Evolutionary conservation across 129 eudicot genomes (phyloP).

Genomic region (Pittosporum tobira): DNA sequence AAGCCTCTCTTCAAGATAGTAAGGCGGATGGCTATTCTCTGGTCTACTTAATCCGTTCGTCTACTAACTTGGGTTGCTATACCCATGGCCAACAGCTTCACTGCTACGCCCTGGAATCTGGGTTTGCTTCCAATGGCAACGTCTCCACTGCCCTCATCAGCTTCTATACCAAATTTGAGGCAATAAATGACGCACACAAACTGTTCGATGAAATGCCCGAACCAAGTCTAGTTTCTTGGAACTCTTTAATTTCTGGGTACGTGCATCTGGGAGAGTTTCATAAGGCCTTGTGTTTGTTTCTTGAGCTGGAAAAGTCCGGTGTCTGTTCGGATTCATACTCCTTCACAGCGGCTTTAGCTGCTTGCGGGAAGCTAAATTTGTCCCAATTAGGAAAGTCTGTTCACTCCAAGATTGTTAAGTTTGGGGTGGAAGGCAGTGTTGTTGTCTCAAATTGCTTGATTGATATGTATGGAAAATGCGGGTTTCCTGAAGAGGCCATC

Average conservation of each 20-base stretch:
- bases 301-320: constrained; percentile 41
- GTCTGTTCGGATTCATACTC: constrained; percentile 58
- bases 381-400: constrained; percentile 39
- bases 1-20: constrained; percentile 6
- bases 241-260: constrained; percentile 71
- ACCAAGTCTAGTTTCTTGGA: constrained; percentile 73
- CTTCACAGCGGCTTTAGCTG: constrained; percentile 49
- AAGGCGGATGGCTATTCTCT: constrained; percentile 32
- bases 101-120: constrained; percentile 38
- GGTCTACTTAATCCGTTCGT: constrained; percentile 45
- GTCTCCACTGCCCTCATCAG: constrained; percentile 53
- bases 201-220: constrained; percentile 70
- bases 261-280: constrained; percentile 48
- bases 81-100: constrained; percentile 59
- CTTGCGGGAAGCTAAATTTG: constrained; percentile 49
- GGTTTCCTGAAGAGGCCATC: constrained; percentile 39
- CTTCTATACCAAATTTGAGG: constrained; percentile 49
- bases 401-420: constrained; percentile 50
- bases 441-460: constrained; percentile 63
- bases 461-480: constrained; percentile 82
- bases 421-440: constrained; percentile 48
- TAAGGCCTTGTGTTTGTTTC: constrained; percentile 45
- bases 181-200: constrained; percentile 35
- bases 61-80: constrained; percentile 24
- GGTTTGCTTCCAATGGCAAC: constrained; percentile 37